phyloP scores from a whole-genome alignment of 139 green algal species.

The Chloropicon primus region DNA sequence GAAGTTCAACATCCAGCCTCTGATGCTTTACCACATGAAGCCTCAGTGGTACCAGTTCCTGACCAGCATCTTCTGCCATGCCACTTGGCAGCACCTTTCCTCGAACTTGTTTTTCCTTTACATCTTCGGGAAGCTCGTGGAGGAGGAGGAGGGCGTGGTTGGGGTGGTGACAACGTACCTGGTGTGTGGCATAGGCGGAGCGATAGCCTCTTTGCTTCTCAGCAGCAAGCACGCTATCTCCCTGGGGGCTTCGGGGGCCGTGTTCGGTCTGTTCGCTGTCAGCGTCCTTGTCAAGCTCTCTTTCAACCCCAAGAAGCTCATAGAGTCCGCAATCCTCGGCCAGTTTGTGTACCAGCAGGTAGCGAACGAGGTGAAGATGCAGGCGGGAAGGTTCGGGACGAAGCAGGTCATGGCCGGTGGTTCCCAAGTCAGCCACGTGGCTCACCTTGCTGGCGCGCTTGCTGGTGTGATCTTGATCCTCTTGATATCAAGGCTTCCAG shows the following conservation, averaged over 20 bases:
- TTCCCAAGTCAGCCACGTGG: slow-evolving; percentile 42
- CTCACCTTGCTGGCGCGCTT: slow-evolving; percentile 49
- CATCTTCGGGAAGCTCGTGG: slow-evolving; percentile 49
- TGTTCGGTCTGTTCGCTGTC: slow-evolving; percentile 81
- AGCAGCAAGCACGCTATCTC: neutral
- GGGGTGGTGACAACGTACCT: slow-evolving; percentile 43
- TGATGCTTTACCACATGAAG: slow-evolving; percentile 49
- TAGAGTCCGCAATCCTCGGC: slow-evolving; percentile 63
- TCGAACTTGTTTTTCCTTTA: slow-evolving; percentile 55
- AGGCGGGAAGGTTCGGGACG: slow-evolving; percentile 10
- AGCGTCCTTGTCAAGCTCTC: slow-evolving; percentile 43
- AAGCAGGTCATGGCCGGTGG: slow-evolving; percentile 12
- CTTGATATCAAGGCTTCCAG: slow-evolving; percentile 30
- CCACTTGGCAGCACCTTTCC: slow-evolving; percentile 34
- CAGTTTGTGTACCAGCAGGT: slow-evolving; percentile 70
- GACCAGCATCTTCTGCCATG: slow-evolving; percentile 46
- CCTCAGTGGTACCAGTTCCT: slow-evolving; percentile 43
- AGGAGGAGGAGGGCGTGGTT: slow-evolving; percentile 47
- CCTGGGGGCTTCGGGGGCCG: slow-evolving; percentile 41
- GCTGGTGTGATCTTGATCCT: slow-evolving; percentile 49
- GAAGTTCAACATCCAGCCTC: slow-evolving; percentile 15
- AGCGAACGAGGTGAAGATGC: slow-evolving; percentile 19
- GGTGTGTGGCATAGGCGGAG: slow-evolving; percentile 30
- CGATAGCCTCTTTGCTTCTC: slow-evolving; percentile 23
- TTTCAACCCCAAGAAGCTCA: slow-evolving; percentile 45